Evolutionary conservation across 257 asterid species (phyloP).

Genomic region (Linaria vulgaris): DNA sequence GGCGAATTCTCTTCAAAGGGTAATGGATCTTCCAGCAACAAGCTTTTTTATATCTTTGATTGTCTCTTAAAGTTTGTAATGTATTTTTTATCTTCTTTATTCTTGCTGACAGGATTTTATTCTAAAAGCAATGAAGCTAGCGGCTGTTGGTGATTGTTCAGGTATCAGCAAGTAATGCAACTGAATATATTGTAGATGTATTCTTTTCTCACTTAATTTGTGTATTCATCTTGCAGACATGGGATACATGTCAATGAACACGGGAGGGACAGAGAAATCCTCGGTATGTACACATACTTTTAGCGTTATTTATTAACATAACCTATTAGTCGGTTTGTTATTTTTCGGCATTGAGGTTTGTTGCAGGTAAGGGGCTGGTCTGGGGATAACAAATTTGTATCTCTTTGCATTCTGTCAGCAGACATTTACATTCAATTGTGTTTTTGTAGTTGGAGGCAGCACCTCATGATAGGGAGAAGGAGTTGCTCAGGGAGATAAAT

Average conservation of each 20-base stretch:
- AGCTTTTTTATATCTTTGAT: neutral
- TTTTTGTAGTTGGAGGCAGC: slow-evolving; percentile 65
- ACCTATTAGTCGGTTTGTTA: too few species aligned
- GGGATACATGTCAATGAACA: slow-evolving; percentile 35
- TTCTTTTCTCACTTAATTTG: slow-evolving; percentile 21
- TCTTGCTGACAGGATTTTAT: slow-evolving; percentile 56
- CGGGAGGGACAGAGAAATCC: slow-evolving; percentile 53
- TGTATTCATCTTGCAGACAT: slow-evolving; percentile 42
- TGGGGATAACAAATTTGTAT: slow-evolving; percentile 5
- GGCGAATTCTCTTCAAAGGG: slow-evolving; percentile 82
- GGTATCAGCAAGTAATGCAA: slow-evolving; percentile 46
- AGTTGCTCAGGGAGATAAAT: slow-evolving; percentile 61
- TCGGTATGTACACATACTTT: slow-evolving; percentile 41
- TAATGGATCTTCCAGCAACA: slow-evolving; percentile 31
- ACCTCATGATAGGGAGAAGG: slow-evolving; percentile 75
- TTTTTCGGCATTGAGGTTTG: too few species aligned
- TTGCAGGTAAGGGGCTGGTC: too few species aligned
- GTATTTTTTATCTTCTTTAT: neutral
- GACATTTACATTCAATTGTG: neutral
- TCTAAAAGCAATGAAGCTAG: slow-evolving; percentile 67
- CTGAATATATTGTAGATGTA: neutral
- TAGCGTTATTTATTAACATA: slow-evolving; percentile 9
- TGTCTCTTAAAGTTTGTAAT: slow-evolving; percentile 13
- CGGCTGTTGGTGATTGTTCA: slow-evolving; percentile 47
- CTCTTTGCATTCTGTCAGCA: neutral